These are phyloP conservation scores for Xylariales sp. DNA, from an alignment of 2,329 filamentous ascomycete species.

Conservation along the genomic window DNA sequence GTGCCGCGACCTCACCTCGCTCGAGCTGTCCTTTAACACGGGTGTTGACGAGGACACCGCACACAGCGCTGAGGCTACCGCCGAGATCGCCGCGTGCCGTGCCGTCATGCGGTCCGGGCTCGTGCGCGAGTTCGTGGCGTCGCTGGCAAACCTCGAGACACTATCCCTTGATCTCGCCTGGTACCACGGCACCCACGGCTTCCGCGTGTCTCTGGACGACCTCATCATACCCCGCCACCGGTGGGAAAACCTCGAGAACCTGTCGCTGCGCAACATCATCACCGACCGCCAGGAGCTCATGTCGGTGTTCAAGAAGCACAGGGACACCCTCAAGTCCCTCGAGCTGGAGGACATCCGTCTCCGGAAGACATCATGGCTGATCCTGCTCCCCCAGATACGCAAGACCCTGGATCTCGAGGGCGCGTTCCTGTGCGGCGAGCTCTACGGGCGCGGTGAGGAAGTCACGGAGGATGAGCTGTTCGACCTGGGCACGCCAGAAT, in stretches of 20 bases:
- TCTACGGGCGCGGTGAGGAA: slow-evolving; percentile 13
- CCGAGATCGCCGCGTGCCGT: slow-evolving; percentile 13
- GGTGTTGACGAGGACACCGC: slow-evolving; percentile 9
- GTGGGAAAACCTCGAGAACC: slow-evolving; percentile 16
- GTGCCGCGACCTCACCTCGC: slow-evolving; percentile 14
- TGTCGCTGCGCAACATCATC: slow-evolving; percentile 15
- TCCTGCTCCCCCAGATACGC: slow-evolving; percentile 19
- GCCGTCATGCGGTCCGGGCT: slow-evolving; percentile 15
- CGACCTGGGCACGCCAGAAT: neutral
- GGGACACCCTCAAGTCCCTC: slow-evolving; percentile 15
- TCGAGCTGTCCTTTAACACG: slow-evolving; percentile 16
- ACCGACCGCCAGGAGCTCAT: slow-evolving; percentile 18
- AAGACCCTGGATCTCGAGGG: slow-evolving; percentile 14
- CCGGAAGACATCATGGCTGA: slow-evolving; percentile 17
- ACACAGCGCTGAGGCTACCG: neutral
- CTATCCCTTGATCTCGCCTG: slow-evolving; percentile 14
- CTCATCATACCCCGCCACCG: slow-evolving; percentile 17
- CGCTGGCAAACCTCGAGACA: slow-evolving; percentile 14
- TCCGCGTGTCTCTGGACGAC: slow-evolving; percentile 12
- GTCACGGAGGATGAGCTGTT: slow-evolving; percentile 2
- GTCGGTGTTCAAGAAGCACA: slow-evolving; percentile 17
- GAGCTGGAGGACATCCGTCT: slow-evolving; percentile 18
- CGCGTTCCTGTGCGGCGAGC: slow-evolving; percentile 17
- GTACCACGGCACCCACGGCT: slow-evolving; percentile 8
- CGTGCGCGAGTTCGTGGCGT: slow-evolving; percentile 17